These are phyloP conservation scores for Saksenaea vasiformis DNA, from an alignment of 371 early-diverging fungal species.

Conservation along the genomic window DNA sequence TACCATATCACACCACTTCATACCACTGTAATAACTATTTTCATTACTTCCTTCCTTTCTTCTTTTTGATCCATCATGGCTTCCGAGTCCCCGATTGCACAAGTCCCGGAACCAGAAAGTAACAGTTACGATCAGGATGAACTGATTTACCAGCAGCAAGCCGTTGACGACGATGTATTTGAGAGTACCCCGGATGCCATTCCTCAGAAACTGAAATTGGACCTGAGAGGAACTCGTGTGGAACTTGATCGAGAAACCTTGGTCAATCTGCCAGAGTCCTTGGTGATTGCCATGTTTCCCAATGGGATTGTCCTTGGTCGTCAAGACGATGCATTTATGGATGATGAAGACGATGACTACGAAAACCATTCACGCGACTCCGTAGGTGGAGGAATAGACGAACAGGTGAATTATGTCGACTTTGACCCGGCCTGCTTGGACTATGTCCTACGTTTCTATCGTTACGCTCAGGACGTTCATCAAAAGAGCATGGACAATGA, in stretches of 20 bases:
- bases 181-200: conserved; percentile 43
- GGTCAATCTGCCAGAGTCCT: conserved; percentile 73
- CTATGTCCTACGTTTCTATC: conserved; percentile 62
- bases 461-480: conserved; percentile 27
- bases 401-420: conserved; percentile 63
- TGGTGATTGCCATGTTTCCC: conserved; percentile 85
- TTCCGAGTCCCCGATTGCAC: conserved; percentile 45
- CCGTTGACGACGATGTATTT: conserved; percentile 34
- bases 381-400: conserved; percentile 37
- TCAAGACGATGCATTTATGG: conserved; percentile 44
- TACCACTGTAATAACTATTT: neutral
- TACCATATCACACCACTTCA: neutral
- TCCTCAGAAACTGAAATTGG: conserved; percentile 64
- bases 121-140: conserved; percentile 28
- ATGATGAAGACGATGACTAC: conserved; percentile 52
- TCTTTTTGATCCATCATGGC: conserved; percentile 22
- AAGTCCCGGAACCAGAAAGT: conserved; percentile 39
- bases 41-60: neutral
- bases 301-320: conserved; percentile 70
- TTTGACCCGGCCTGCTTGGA: conserved; percentile 67
- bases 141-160: conserved; percentile 36
- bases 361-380: conserved; percentile 57
- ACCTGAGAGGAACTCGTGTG: conserved; percentile 73
- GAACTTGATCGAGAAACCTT: conserved; percentile 75
- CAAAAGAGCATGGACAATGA: conserved; percentile 19